Evolutionary conservation across 129 eudicot genomes (phyloP).

Genomic region (Chrysanthemum makinoi): DNA sequence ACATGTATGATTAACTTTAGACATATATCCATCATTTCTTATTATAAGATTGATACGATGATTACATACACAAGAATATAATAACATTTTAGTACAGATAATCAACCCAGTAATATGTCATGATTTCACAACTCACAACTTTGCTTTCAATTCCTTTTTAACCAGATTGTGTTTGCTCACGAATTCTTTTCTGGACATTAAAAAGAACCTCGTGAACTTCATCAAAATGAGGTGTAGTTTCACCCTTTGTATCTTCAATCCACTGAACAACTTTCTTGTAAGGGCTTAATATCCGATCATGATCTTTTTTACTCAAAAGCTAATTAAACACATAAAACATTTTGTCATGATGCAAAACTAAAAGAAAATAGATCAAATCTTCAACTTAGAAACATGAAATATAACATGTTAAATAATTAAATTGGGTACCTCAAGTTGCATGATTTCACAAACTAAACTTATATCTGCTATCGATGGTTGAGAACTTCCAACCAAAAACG

Average conservation of each 20-base stretch:
- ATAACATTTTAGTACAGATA: neutral
- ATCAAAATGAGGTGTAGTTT: conserved; percentile 76
- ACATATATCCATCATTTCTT: no score
- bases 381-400: no score
- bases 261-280: conserved; percentile 71
- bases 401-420: neutral
- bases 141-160: conserved; percentile 27
- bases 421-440: conserved; percentile 74
- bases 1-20: no score
- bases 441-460: conserved; percentile 73
- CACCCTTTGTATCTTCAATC: conserved; percentile 67
- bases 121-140: conserved; percentile 31
- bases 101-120: neutral
- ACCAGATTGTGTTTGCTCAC: conserved; percentile 30
- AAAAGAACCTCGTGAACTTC: conserved; percentile 54
- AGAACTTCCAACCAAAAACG: conserved; percentile 58
- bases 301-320: conserved; percentile 55
- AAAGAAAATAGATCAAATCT: neutral
- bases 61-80: conserved; percentile 8
- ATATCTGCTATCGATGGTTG: conserved; percentile 91
- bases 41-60: neutral
- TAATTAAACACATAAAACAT: neutral
- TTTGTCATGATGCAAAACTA: neutral
- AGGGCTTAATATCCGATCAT: conserved; percentile 57
- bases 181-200: conserved; percentile 37